Base-by-base conservation (phyloP, 129 eudicot species). In the Cynara cardunculus region DNA sequence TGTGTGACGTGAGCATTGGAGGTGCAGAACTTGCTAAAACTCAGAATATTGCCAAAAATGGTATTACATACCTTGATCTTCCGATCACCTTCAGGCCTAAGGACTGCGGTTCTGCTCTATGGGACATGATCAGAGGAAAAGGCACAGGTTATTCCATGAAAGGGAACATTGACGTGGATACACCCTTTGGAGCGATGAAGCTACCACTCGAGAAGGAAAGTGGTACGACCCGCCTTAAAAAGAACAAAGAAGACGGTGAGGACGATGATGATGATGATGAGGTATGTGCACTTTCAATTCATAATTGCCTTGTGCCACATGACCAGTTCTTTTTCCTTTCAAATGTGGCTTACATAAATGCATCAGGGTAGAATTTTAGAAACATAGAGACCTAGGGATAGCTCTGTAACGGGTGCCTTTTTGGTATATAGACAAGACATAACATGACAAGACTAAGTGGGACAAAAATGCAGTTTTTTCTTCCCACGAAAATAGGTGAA, bases 111-210 rank as follows among this genome's bases (percentile, higher is more conserved):
- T 96, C 99, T 49, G 99, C 97, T 70, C 77, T 96, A 71, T 96
- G 99, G 99, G 97, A 96, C 62, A 96, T 96, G 99, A 92, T 96
- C 8, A 90, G 99, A 86, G 99, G 99, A 65, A 96, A 68, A 87
- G 99, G 97, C 4, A 96, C 94, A n/a, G 94, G 99, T 46, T 92
- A 95, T 79, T 71, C 94, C 46, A 92, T 95, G 94, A 95, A 95
- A 84, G 99, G 99, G 46, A 84, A 89, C 79, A 89, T 95, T 41
- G 74, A 95, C 62, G 97, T 90, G 80, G 94, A 89, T 68, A 95
- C 99, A 31, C 99, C 99, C n/a, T 95, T 95, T 89, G 99, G 99
- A 37, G 87, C 79, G n/a, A 95, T 95, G 99, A 95, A 92, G 74
- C 81, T 95, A n/a, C 99, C 99, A 16, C 88, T 95, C 69, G 79